Base-by-base conservation (phyloP, 2,329 filamentous ascomycete species). In the Torrubiella hemipterigena region DNA sequence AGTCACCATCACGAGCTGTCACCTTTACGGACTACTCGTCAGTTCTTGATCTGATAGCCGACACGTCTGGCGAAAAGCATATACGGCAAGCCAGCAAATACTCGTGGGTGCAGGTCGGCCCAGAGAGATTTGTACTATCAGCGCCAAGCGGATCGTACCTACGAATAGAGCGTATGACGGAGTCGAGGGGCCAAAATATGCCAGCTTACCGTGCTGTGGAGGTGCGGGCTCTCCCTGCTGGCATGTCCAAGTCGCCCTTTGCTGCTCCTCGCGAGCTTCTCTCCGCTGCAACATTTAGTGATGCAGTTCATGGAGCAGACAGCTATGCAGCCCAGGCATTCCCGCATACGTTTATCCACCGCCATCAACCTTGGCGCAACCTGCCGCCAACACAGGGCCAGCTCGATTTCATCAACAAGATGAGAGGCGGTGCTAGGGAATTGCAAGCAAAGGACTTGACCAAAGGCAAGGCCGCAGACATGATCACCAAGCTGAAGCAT, bases 401-500 rank as follows among this genome's bases (percentile, higher is more conserved):
- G 50, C 52, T 93, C 2, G 60, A 68, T 21, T 78, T 81, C 33
- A 52, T 91, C 32, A 85, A 86, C 47, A 80, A 74, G 46, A 46
- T 77, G 4, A 64, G 77, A 7, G 55, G 55, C 1, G 57, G 68
- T 31, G 38, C 42, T 63, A 59, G 75, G 17, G 59, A 68, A 32
- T 48, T 86, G 30, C 65, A 58, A 2, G 43, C 55, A 1, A 56
- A 58, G 0, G 67, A 76, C 17, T 45, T 93, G 35, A 86, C 71
- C 11, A 91, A 87, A 48, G 89, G 89, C 7, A 75, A 74, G 49
- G 87, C 86, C 5, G 69, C 69, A 5, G 87, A 95, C 50, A 87
- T 93, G 80, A 93, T 96, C 41, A 93, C 84, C 7, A 93, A 93
- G 54, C 50, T 94, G 38, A 89, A 80, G 52, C 81, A 91, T 49